Percentiles rank a stretch among this genome's conserved stretches.
Evolutionary conservation across 305 asterid species (phyloP).

Genomic region (Fraxinus paxiana): DNA sequence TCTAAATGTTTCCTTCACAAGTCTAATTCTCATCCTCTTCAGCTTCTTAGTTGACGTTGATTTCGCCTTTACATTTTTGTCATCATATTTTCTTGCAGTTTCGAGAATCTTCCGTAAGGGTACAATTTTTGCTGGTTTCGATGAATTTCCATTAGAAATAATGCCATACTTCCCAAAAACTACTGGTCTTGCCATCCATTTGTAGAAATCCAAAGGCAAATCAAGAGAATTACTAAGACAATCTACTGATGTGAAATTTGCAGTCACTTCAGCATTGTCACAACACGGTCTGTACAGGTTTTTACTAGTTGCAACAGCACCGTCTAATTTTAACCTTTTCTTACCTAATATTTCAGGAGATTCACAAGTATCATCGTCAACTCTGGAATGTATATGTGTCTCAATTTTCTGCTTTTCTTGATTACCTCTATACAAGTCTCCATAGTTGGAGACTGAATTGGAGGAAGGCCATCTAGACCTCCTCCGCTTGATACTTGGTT

Average conservation of each 20-base stretch:
- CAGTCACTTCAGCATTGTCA: constrained; percentile 28
- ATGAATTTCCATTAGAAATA: constrained; percentile 48
- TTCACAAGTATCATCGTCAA: constrained; percentile 22
- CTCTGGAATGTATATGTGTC: constrained; percentile 22
- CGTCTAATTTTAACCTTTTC: constrained; percentile 36
- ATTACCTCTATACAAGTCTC: constrained; percentile 23
- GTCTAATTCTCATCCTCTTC: constrained; percentile 28
- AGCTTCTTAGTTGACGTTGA: constrained; percentile 22
- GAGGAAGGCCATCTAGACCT: constrained; percentile 29
- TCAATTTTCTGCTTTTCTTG: constrained; percentile 31
- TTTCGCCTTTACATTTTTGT: constrained; percentile 25
- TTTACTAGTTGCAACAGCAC: constrained; percentile 25
- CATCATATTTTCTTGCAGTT: constrained; percentile 28
- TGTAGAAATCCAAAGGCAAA: constrained; percentile 22
- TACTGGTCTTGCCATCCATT: constrained; percentile 39
- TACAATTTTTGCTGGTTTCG: constrained; percentile 44
- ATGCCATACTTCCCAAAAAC: constrained; percentile 57
- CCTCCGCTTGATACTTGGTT: constrained; percentile 29
- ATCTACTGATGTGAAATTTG: constrained; percentile 28
- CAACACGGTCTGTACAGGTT: constrained; percentile 24
- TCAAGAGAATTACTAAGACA: constrained; percentile 25
- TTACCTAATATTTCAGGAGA: constrained; percentile 30
- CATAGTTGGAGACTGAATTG: constrained; percentile 24
- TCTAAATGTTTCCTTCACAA: constrained; percentile 20
- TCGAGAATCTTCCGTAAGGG: constrained; percentile 39